Base-by-base conservation (phyloP, 2,329 filamentous ascomycete genomes). In the Verticillium zaregamsianum region DNA sequence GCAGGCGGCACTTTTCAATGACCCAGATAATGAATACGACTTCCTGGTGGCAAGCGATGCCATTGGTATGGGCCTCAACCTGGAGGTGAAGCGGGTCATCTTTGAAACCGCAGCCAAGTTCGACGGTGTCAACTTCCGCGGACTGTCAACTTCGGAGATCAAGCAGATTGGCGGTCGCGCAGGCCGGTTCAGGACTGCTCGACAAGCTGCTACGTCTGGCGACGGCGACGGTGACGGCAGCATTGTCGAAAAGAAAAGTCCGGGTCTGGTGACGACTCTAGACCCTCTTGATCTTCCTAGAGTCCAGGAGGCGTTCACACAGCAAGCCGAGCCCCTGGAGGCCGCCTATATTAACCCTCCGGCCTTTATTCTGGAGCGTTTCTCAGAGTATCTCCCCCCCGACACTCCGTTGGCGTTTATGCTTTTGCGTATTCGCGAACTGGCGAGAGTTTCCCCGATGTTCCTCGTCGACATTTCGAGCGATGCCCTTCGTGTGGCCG, bases 151-250 rank as follows among this genome's bases (percentile, higher is more conserved):
- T 3, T 89, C 93, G 0, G 91, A 97, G 67, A 82, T 97, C 69
- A 97, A 97, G 74, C 95, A 99, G 72, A 99, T 99, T 70, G 95
- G 88, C 58, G 95, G 95, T 20, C 88, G 95, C 66, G 95, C 95
- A 14, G 95, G 95, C 32, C 89, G 95, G 55, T 99, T 89, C 75
- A 88, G 89, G 61, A 89, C 90, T 32, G 91, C 91, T 2, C 79
- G 82, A 32, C 82, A 90, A 70, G 81, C 82, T 57, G n/a, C 56
- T 11, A 62, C 72, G 63, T 61, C 64, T 5, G 59, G 63, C 23
- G 64, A 65, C 66, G 9, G 60, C 64, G 3, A 39, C 61, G 28
- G 57, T 23, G 32, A 59, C 5, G 59, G 28, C 28, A 28, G 28
- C 28, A 28, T 66, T 6, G 59, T 65, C 55, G 61, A 59, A 2